Base-by-base conservation (phyloP, 2,329 filamentous ascomycete species). In the Ascochyta rabiei region DNA sequence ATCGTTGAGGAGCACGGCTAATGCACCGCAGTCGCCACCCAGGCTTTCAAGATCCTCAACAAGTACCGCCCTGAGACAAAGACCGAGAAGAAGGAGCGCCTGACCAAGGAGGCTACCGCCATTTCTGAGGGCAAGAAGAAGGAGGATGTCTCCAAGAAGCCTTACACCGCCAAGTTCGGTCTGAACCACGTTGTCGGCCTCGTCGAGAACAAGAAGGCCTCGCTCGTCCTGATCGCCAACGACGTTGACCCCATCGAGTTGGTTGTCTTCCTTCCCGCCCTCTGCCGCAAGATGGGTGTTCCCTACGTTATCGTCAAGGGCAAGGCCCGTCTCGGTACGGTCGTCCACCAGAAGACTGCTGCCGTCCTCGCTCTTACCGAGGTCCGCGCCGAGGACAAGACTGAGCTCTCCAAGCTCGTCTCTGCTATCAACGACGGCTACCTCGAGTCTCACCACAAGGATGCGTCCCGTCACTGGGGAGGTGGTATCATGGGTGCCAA, bases 21-120 rank as follows among this genome's bases (percentile, higher is more conserved):
- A 68, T 38, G 54, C 46, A 16, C 19, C 26, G n/a, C 35, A 69
- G 67, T 93, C 68, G 96, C 96, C 71, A 90, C 92, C 74, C 93
- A 98, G 85, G 86, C 91, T 67, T 95, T 99, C 87, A 98, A 98
- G 88, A 89, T 99, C 77, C 90, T 99, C 78, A 96, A 96, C 90
- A 99, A 99, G 87, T 99, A 99, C 89, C 92, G 93, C 75, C 95
- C 95, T 70, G 95, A 99, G 87, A 96, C 91, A 81, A 98, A 97
- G 89, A 84, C 85, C 73, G 93, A 98, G 89, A 99, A 99, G 91
- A 99, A 98, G 89, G 96, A 99, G 86, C 92, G 95, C 83, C 86
- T 99, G 67, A 87, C 90, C 80, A 92, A 96, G 87, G 95, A 99
- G 87, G 95, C 96, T 66, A 96, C 93, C 73, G 96, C 95, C 75